phyloP scores from a whole-genome alignment of 2,329 filamentous ascomycete genomes.

The Xenosphaeropsis pyriputrescens region DNA sequence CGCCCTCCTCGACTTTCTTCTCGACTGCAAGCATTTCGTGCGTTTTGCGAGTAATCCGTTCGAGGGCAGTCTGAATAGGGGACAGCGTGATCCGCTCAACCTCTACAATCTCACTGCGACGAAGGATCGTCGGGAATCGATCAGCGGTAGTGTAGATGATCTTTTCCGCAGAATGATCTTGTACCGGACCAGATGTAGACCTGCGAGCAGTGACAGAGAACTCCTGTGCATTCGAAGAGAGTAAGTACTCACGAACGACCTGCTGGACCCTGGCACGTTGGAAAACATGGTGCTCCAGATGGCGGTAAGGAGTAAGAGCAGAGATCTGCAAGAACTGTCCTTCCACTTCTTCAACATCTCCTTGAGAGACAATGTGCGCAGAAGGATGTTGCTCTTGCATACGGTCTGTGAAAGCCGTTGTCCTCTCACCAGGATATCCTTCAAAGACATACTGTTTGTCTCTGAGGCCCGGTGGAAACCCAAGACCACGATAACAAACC shows the following conservation, averaged over 20 bases:
- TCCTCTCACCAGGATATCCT: conserved; percentile 60
- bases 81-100: conserved; percentile 46
- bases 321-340: conserved; percentile 82
- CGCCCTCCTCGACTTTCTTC: conserved; percentile 57
- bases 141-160: conserved; percentile 71
- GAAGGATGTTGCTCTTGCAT: conserved; percentile 84
- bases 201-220: conserved; percentile 69
- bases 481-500: conserved; percentile 77
- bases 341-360: conserved; percentile 66
- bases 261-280: conserved; percentile 76
- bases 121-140: conserved; percentile 78
- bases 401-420: conserved; percentile 72
- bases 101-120: conserved; percentile 70
- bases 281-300: conserved; percentile 70
- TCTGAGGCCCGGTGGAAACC: conserved; percentile 65
- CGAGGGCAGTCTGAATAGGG: conserved; percentile 75
- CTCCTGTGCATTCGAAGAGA: conserved; percentile 60
- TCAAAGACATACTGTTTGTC: conserved; percentile 93
- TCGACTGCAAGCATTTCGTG: conserved; percentile 68
- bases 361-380: conserved; percentile 63
- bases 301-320: conserved; percentile 66
- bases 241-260: conserved; percentile 71
- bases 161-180: conserved; percentile 72
- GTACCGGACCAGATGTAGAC: conserved; percentile 51
- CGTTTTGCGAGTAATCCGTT: conserved; percentile 82